Conservation (phyloP, 2,329 filamentous ascomycete genomes). For the Corynespora cassiicola region DNA sequence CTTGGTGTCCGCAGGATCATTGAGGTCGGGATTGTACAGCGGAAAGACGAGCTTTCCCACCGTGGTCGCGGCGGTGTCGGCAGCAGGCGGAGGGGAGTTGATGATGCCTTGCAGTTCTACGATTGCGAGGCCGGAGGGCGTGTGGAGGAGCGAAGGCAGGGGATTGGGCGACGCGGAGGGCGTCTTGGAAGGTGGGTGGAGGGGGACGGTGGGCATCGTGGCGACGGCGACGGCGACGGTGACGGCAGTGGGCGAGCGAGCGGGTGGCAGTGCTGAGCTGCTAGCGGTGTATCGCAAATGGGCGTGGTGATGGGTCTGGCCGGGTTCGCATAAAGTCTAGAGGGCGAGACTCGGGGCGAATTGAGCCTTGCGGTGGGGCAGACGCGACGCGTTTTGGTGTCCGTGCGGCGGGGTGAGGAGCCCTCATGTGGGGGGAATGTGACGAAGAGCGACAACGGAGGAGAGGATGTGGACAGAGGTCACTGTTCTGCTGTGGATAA, state of each 20-base stretch:
- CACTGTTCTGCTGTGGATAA: too few relatives aligned
- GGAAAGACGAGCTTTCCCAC: constrained; percentile 82
- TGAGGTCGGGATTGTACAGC: constrained; percentile 64
- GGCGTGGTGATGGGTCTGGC: not conserved
- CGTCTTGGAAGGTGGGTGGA: constrained; percentile 21
- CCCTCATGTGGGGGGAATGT: too few relatives aligned
- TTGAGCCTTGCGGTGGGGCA: constrained; percentile 22
- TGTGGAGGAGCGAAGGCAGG: constrained; percentile 83
- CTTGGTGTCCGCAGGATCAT: constrained; percentile 61
- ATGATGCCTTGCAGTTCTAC: constrained; percentile 93
- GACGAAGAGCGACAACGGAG: too few relatives aligned
- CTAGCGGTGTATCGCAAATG: not conserved
- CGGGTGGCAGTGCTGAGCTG: not conserved
- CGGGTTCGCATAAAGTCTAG: constrained; percentile 1
- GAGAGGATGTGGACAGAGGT: too few relatives aligned
- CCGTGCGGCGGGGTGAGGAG: constrained; percentile 11
- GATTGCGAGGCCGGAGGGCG: constrained; percentile 85
- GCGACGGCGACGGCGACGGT: not conserved
- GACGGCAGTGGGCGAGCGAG: not conserved
- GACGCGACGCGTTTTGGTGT: constrained; percentile 13
- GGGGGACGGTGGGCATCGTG: constrained; percentile 39
- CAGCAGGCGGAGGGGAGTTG: constrained; percentile 66
- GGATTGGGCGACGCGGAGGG: constrained; percentile 54
- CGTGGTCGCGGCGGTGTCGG: constrained; percentile 50
- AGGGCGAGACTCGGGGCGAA: constrained; percentile 16